phyloP scores from a whole-genome alignment of 345 rosid genomes.

The Noccaea caerulescens region DNA sequence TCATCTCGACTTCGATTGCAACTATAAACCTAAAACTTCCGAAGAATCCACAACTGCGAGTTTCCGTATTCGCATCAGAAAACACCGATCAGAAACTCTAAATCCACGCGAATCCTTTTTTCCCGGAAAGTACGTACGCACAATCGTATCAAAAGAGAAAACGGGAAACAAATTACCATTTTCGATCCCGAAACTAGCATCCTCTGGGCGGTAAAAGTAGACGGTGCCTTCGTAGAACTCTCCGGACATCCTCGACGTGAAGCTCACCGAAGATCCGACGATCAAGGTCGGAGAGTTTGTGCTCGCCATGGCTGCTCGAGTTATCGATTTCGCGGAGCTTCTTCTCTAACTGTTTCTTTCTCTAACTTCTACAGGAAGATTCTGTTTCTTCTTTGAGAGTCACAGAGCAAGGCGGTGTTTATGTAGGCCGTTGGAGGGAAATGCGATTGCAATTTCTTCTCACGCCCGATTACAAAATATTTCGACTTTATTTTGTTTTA shows the following conservation, averaged over 20 bases:
- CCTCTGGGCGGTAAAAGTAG: neutral
- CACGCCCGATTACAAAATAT: neutral
- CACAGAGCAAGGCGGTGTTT: neutral
- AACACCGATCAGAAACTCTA: neutral
- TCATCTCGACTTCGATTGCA: neutral
- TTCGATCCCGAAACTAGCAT: constrained; percentile 15
- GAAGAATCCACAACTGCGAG: neutral
- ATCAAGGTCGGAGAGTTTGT: neutral
- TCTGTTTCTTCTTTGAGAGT: constrained; percentile 11
- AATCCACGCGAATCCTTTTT: no score
- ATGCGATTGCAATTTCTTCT: constrained; percentile 4
- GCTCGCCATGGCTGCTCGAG: constrained; percentile 16
- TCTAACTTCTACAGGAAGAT: constrained; percentile 1
- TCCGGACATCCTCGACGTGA: neutral
- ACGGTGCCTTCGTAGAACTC: constrained; percentile 1
- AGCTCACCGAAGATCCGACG: constrained; percentile 24
- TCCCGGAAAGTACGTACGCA: no score
- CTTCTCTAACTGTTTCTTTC: neutral
- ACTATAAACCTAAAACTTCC: neutral
- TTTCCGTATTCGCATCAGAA: constrained; percentile 1
- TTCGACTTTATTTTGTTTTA: no score
- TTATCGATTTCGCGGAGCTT: neutral
- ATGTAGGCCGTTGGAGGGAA: constrained; percentile 26
- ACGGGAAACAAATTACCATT: neutral
- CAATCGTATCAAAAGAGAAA: neutral